Conservation (phyloP, 352 stramenopile species). For the Peronospora tabacina region DNA sequence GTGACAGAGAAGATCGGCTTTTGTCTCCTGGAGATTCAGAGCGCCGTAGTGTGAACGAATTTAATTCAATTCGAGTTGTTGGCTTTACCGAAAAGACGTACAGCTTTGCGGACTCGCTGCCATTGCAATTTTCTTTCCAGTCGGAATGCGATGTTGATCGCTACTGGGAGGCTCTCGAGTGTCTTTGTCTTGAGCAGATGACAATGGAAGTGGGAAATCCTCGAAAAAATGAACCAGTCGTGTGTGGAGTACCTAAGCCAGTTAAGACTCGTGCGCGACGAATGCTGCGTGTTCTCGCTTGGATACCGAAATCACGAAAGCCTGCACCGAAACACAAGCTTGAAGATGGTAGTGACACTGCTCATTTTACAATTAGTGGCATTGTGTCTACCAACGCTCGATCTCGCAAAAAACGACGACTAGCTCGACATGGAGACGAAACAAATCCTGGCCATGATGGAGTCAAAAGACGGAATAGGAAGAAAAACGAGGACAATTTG, state of each 20-base stretch:
- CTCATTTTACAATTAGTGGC: constrained; percentile 31
- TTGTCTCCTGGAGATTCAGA: constrained; percentile 6
- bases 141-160: constrained; percentile 36
- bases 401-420: constrained; percentile 29
- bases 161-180: constrained; percentile 79
- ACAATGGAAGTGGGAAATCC: constrained; percentile 64
- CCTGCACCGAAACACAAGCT: constrained; percentile 24
- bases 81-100: constrained; percentile 64
- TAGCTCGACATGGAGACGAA: constrained; percentile 8
- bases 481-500: constrained; percentile 7
- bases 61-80: constrained; percentile 39
- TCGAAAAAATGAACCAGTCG: constrained; percentile 39
- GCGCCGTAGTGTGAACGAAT: constrained; percentile 23
- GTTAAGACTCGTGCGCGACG: constrained; percentile 48
- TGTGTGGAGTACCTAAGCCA: constrained; percentile 58
- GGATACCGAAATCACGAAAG: constrained; percentile 67
- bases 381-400: constrained; percentile 59
- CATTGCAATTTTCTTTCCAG: constrained; percentile 46
- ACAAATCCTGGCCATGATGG: not conserved
- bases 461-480: constrained; percentile 15
- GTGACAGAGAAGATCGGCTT: constrained; percentile 3
- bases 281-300: constrained; percentile 63
- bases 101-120: constrained; percentile 51
- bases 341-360: constrained; percentile 1
- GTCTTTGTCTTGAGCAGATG: constrained; percentile 72